Percentiles rank a stretch among this genome's conserved stretches.
Conservation (phyloP, 306 rosid species). For the Vigna trinervia region DNA sequence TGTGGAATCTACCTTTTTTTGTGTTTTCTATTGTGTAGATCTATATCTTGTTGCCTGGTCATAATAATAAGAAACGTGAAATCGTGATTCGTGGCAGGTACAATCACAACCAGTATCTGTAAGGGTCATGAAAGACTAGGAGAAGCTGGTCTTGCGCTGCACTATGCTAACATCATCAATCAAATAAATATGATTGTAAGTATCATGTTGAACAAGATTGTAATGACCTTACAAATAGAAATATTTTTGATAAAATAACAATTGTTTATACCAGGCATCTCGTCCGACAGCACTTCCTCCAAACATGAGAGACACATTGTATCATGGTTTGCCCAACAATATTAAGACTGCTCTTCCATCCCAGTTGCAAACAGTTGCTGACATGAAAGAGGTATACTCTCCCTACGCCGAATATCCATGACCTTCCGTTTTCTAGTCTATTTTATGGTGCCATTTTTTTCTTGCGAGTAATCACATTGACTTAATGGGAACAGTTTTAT, state of each 20-base stretch:
- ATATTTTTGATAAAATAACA: slow-evolving; percentile 20
- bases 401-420: neutral
- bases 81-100: slow-evolving; percentile 56
- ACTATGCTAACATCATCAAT: slow-evolving; percentile 84
- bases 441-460: slow-evolving; percentile 13
- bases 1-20: slow-evolving; percentile 10
- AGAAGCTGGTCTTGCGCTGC: slow-evolving; percentile 88
- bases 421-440: slow-evolving; percentile 21
- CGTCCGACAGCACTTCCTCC: slow-evolving; percentile 82
- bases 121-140: slow-evolving; percentile 73
- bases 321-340: slow-evolving; percentile 72
- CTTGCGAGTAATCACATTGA: neutral
- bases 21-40: slow-evolving; percentile 23
- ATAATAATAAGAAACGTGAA: slow-evolving; percentile 21
- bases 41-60: slow-evolving; percentile 26
- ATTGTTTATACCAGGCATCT: slow-evolving; percentile 64
- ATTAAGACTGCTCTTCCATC: slow-evolving; percentile 82
- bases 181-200: slow-evolving; percentile 83
- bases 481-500: slow-evolving; percentile 28
- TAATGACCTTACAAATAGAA: slow-evolving; percentile 20
- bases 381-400: slow-evolving; percentile 68
- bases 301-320: slow-evolving; percentile 80
- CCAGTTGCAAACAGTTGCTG: slow-evolving; percentile 57
- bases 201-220: slow-evolving; percentile 25
- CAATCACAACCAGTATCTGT: slow-evolving; percentile 36